Base-by-base conservation (phyloP, 495 filamentous ascomycete genomes). In the Podospora appendiculata region DNA sequence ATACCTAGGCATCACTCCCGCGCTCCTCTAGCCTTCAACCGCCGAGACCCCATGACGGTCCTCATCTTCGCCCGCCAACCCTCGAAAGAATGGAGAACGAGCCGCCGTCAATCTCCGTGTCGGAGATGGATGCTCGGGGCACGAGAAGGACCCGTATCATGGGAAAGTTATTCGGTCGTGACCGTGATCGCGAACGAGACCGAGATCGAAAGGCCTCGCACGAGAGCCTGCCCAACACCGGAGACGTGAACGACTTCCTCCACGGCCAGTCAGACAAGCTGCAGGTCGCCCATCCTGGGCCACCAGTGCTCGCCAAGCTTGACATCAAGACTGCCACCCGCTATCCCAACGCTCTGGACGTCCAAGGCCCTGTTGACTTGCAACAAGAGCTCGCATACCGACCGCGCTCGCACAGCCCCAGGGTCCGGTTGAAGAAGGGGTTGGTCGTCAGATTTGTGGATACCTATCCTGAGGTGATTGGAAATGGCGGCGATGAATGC, bases 401-500 rank as follows among this genome's bases (percentile, higher is more conserved):
- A 38, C 51, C 60, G 36, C 64, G 54, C 19, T 66, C 66, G 10
- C 60, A 59, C 58, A 70, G 65, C 47, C 62, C 68, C 12, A 42
- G 38, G 36, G 51, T 46, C 34, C 51, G 53, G 14, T 67, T 55
- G 44, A 69, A 63, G 48, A 87, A 87, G 61, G 82, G 82, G 4
- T 68, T 92, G 53, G 66, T 65, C 14, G 89, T 95, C n/a, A 78
- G 74, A 41, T 96, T 95, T 60, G 78, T 70, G 8, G 74, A 84
- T 46, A 74, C 67, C 17, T 70, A 71, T 52, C 88, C 89, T 13
- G 86, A 88, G 36, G 61, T 94, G 46, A 94, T 96, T 65, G 90
- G 90, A 19, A 81, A 88, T 59, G 90, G 90, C 18, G 90, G 90
- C 12, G 90, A 95, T 66, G 89, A 94, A 55, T 81, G 84, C 41